phyloP scores from a whole-genome alignment of 2,329 filamentous ascomycete genomes.

The Neoarthrinium moseri region DNA sequence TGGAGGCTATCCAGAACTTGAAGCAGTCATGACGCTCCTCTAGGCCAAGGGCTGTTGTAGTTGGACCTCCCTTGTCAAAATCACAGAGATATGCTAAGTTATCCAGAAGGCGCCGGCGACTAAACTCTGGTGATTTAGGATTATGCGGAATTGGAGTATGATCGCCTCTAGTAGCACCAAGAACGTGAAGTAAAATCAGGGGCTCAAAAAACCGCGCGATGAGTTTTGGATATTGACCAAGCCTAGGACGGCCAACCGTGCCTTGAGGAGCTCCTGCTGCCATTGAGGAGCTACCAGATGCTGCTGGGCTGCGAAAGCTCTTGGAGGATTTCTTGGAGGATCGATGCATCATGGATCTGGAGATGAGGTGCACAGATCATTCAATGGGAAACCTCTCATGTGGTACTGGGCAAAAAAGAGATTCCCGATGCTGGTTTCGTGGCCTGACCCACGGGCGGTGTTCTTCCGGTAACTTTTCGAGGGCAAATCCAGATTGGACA shows the following conservation, averaged over 20 bases:
- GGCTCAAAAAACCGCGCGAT: constrained; percentile 37
- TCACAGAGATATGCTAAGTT: constrained; percentile 46
- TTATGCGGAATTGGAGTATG: constrained; percentile 12
- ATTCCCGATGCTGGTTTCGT: too few species aligned
- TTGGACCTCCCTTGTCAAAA: constrained; percentile 41
- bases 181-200: constrained; percentile 29
- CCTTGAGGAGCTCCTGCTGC: too few species aligned
- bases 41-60: constrained; percentile 43
- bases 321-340: constrained; percentile 1
- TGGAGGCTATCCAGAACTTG: constrained; percentile 44
- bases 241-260: background rate
- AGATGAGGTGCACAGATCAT: background rate
- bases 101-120: constrained; percentile 31
- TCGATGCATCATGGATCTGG: background rate
- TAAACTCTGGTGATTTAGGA: constrained; percentile 7
- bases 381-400: background rate
- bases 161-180: constrained; percentile 31
- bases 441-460: too few species aligned
- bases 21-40: constrained; percentile 30
- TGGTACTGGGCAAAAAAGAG: too few species aligned
- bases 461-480: too few species aligned
- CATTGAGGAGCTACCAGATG: background rate
- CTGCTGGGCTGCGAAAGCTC: background rate
- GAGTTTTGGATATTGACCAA: background rate
- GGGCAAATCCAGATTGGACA: too few species aligned